Percentiles rank a stretch among this genome's conserved stretches.
Conservation (phyloP, 2,329 filamentous ascomycete genomes). For the Thielaviopsis euricoi region DNA sequence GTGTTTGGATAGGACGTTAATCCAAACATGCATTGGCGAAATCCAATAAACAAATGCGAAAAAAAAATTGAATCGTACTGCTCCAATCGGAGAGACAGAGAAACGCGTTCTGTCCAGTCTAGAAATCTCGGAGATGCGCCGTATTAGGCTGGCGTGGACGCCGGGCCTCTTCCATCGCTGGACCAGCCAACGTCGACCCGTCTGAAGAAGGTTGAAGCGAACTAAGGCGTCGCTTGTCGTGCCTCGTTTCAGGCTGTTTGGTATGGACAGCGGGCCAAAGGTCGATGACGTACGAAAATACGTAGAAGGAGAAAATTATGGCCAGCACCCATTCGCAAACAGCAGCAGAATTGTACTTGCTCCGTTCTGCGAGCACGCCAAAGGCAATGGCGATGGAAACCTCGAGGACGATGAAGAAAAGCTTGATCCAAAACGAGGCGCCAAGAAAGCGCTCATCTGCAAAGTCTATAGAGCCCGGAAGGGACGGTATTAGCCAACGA, state of each 20-base stretch:
- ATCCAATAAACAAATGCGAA: background rate
- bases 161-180: slow-evolving; percentile 1
- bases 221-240: background rate
- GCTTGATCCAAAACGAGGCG: slow-evolving; percentile 74
- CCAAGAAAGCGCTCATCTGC: slow-evolving; percentile 58
- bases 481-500: background rate
- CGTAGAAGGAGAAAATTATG: slow-evolving; percentile 75
- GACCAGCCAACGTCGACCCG: background rate
- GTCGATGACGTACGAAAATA: slow-evolving; percentile 76
- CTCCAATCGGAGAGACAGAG: background rate
- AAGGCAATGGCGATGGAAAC: slow-evolving; percentile 59
- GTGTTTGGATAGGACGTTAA: background rate
- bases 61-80: background rate
- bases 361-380: slow-evolving; percentile 33
- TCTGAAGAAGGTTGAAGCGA: background rate
- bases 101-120: background rate
- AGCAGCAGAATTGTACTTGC: slow-evolving; percentile 40
- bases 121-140: background rate
- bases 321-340: slow-evolving; percentile 70
- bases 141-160: background rate
- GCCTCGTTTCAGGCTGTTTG: slow-evolving; percentile 20
- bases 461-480: slow-evolving; percentile 33
- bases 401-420: slow-evolving; percentile 69
- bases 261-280: slow-evolving; percentile 61
- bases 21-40: background rate